phyloP scores from a whole-genome alignment of 495 filamentous ascomycete genomes.

The Bacidia rubella region DNA sequence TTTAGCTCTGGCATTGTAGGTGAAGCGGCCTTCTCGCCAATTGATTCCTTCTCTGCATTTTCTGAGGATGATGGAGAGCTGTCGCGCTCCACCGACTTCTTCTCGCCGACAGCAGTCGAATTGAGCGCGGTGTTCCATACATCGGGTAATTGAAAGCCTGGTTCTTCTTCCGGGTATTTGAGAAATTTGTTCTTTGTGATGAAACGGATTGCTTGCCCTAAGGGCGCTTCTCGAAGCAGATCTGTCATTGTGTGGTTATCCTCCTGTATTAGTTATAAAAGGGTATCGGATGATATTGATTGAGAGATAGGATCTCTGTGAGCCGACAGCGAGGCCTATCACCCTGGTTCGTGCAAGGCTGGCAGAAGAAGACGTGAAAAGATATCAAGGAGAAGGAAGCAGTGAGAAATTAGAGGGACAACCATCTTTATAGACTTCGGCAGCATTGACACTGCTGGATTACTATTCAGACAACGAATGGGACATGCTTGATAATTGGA shows the following conservation, averaged over 20 bases:
- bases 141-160: slow-evolving; percentile 36
- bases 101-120: slow-evolving; percentile 2
- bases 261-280: neutral
- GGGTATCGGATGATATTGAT: neutral
- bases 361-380: neutral
- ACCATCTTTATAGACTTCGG: neutral
- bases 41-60: slow-evolving; percentile 5
- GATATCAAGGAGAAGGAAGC: neutral
- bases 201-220: slow-evolving; percentile 40
- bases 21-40: slow-evolving; percentile 8
- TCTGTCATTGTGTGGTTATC: slow-evolving; percentile 12
- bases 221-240: slow-evolving; percentile 36
- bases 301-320: neutral
- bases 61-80: slow-evolving; percentile 7
- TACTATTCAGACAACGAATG: neutral
- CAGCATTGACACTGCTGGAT: too few relatives aligned
- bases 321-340: neutral
- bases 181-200: slow-evolving; percentile 35
- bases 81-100: neutral
- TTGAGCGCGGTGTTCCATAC: slow-evolving; percentile 29
- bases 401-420: neutral
- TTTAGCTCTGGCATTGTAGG: slow-evolving; percentile 9
- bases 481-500: neutral
- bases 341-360: neutral
- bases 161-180: slow-evolving; percentile 41